These are phyloP conservation scores for Gracilaria gracilis DNA, from an alignment of 23 red algal species.

Conservation along the genomic window DNA sequence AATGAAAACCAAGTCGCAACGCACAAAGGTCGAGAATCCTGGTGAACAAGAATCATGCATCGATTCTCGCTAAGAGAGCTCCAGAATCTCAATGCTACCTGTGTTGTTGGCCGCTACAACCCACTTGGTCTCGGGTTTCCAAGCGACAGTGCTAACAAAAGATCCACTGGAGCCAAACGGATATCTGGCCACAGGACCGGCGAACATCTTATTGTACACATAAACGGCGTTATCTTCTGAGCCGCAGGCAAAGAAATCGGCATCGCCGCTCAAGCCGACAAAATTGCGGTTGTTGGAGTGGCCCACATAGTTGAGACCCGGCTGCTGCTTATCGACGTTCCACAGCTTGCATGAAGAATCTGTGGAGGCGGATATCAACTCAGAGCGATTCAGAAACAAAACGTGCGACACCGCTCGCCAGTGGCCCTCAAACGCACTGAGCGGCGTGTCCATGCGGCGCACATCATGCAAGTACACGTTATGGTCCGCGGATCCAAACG, in stretches of 20 bases:
- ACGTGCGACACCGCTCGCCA: conserved; percentile 86
- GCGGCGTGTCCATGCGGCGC: conserved; percentile 62
- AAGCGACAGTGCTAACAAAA: conserved; percentile 80
- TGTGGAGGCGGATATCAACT: conserved; percentile 80
- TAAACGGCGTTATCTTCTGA: conserved; percentile 97
- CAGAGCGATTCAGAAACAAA: conserved; percentile 57
- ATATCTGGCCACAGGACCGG: conserved; percentile 66
- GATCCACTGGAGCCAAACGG: conserved; percentile 47
- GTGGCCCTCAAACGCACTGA: conserved; percentile 78
- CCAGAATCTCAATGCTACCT: conserved; percentile 81
- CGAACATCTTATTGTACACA: conserved; percentile 76
- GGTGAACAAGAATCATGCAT: no score
- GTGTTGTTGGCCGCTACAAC: conserved; percentile 84
- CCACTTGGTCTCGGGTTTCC: conserved; percentile 75
- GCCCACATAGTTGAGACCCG: conserved; percentile 70
- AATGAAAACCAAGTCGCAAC: neutral
- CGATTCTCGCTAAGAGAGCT: conserved; percentile 39
- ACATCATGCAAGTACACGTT: conserved; percentile 85
- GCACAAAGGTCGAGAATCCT: no score
- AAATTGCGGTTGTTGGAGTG: conserved; percentile 92
- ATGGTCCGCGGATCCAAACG: conserved; percentile 93
- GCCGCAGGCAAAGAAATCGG: conserved; percentile 86
- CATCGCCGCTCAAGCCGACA: conserved; percentile 74
- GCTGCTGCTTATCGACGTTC: conserved; percentile 55
- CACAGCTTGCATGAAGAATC: conserved; percentile 84